Percentiles rank a stretch among this genome's conserved stretches.
phyloP scores from a whole-genome alignment of 164 flowering plant genomes.

The Magnolia officinalis region DNA sequence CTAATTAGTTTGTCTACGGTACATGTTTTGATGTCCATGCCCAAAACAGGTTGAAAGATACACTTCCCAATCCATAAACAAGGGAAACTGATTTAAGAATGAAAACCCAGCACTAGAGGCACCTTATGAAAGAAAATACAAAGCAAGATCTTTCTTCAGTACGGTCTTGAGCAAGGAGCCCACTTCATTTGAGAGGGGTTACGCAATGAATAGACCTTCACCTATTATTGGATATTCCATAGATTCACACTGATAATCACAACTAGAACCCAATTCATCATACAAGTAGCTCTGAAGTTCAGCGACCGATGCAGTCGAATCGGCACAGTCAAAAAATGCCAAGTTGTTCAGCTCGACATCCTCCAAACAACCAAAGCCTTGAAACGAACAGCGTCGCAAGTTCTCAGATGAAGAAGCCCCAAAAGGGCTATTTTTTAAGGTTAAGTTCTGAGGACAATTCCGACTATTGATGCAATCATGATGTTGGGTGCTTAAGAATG shows the following conservation, averaged over 20 bases:
- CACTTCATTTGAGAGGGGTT: slow-evolving; percentile 13
- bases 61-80: slow-evolving; percentile 13
- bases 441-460: slow-evolving; percentile 28
- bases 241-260: slow-evolving; percentile 37
- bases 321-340: slow-evolving; percentile 31
- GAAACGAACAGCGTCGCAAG: slow-evolving; percentile 31
- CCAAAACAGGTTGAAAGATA: slow-evolving; percentile 11
- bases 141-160: slow-evolving; percentile 12
- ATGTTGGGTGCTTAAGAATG: slow-evolving; percentile 18
- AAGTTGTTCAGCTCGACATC: slow-evolving; percentile 34
- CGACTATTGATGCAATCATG: slow-evolving; percentile 19
- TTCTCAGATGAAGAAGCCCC: slow-evolving; percentile 32
- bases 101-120: slow-evolving; percentile 3
- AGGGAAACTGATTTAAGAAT: slow-evolving; percentile 5
- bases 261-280: slow-evolving; percentile 41
- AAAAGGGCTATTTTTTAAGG: slow-evolving; percentile 25
- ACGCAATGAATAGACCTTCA: slow-evolving; percentile 58
- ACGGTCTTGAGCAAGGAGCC: slow-evolving; percentile 8
- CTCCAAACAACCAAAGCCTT: slow-evolving; percentile 35
- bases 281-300: slow-evolving; percentile 36
- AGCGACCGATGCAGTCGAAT: slow-evolving; percentile 27
- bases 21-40: slow-evolving; percentile 12
- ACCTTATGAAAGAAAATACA: neutral
- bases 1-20: neutral
- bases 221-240: slow-evolving; percentile 47